Evolutionary conservation across 306 rosid genomes (phyloP).

Genomic region (Cucumis hystrix): DNA sequence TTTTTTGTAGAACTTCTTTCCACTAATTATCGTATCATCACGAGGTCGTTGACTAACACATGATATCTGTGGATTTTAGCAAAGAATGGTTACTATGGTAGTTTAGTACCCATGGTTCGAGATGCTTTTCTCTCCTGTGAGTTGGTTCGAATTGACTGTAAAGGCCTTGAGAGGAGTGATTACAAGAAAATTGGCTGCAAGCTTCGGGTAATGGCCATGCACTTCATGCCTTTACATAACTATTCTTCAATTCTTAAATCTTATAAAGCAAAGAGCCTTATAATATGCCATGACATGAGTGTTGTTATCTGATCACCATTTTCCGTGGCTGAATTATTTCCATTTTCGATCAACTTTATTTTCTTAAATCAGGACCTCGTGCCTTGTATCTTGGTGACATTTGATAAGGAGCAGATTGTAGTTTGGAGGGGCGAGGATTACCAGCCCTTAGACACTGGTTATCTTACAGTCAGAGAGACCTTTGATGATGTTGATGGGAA

Average conservation of each 20-base stretch:
- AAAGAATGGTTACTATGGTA: conserved; percentile 76
- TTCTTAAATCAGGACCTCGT: conserved; percentile 53
- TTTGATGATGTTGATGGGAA: conserved; percentile 27
- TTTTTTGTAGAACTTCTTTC: neutral
- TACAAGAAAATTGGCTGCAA: conserved; percentile 97
- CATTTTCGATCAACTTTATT: neutral
- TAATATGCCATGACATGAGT: neutral
- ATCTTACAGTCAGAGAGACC: conserved; percentile 29
- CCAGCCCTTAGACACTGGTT: conserved; percentile 28
- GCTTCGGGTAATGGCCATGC: conserved; percentile 41
- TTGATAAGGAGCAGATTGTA: conserved; percentile 81
- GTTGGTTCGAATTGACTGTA: conserved; percentile 74
- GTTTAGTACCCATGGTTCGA: conserved; percentile 79
- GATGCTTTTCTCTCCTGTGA: conserved; percentile 69
- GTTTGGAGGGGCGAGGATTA: conserved; percentile 71
- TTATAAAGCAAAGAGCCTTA: neutral
- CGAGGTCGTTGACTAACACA: conserved; percentile 5
- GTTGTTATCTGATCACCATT: neutral
- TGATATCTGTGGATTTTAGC: conserved; percentile 33
- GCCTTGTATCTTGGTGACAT: conserved; percentile 80
- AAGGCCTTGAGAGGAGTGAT: conserved; percentile 79
- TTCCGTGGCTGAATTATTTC: neutral
- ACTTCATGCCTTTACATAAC: neutral
- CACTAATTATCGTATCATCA: neutral
- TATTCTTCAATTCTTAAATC: neutral